Evolutionary conservation across 2,329 filamentous ascomycete genomes (phyloP).

Genomic region (Alternaria novae-zelandiae): DNA sequence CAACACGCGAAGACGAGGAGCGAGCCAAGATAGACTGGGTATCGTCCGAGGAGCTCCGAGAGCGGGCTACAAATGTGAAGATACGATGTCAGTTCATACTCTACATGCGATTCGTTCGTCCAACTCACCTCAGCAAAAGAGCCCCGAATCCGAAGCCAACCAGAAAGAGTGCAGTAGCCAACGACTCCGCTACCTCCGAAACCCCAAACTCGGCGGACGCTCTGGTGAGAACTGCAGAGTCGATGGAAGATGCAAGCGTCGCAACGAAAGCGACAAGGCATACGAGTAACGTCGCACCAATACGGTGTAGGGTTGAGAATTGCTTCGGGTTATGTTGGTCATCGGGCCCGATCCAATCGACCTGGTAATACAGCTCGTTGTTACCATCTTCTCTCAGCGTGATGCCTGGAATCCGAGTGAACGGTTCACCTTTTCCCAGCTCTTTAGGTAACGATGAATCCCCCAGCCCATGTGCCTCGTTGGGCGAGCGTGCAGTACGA

Average conservation of each 20-base stretch:
- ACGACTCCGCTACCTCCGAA: slow-evolving; percentile 51
- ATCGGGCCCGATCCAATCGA: slow-evolving; percentile 6
- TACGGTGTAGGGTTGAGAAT: slow-evolving; percentile 7
- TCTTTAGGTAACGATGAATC: not conserved
- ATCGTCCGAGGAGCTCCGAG: slow-evolving; percentile 53
- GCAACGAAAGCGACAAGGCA: slow-evolving; percentile 57
- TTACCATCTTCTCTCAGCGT: slow-evolving; percentile 7
- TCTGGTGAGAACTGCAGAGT: slow-evolving; percentile 56
- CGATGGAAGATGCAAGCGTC: slow-evolving; percentile 60
- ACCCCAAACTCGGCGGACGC: slow-evolving; percentile 58
- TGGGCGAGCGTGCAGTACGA: not conserved
- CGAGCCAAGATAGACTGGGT: slow-evolving; percentile 47
- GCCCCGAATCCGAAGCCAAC: slow-evolving; percentile 56
- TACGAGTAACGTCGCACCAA: slow-evolving; percentile 8
- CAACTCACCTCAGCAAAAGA: slow-evolving; percentile 13
- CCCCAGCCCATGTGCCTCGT: not conserved
- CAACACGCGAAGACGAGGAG: slow-evolving; percentile 40
- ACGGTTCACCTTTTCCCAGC: slow-evolving; percentile 1
- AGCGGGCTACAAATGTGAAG: slow-evolving; percentile 44
- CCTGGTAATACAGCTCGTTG: slow-evolving; percentile 6
- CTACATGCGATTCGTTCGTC: not conserved
- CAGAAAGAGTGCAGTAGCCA: slow-evolving; percentile 57
- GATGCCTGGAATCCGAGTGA: slow-evolving; percentile 4
- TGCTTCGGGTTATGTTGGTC: slow-evolving; percentile 8
- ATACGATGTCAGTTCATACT: not conserved